Conservation (phyloP, 148 eudicot genomes). For the Bassia scoparia region DNA sequence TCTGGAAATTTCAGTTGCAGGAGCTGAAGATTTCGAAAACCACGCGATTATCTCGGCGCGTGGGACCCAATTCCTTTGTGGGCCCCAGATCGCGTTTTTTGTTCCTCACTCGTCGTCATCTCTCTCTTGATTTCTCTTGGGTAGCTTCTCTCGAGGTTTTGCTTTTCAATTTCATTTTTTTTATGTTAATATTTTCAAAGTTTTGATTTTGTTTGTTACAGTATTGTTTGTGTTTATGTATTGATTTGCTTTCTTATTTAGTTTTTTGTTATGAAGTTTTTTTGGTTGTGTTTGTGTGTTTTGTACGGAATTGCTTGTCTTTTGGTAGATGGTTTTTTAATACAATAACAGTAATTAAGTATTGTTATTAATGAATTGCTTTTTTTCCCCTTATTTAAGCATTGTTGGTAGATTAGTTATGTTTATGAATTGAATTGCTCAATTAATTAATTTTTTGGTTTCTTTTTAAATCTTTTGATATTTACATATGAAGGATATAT, state of each 20-base stretch:
- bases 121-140: constrained; percentile 94
- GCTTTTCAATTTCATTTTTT: background rate
- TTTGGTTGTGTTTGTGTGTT: background rate
- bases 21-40: background rate
- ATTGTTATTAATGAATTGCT: too few species aligned
- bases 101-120: constrained; percentile 56
- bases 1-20: constrained; percentile 34
- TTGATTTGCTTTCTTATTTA: background rate
- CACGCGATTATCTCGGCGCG: constrained; percentile 35
- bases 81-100: constrained; percentile 70
- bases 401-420: background rate
- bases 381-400: too few species aligned
- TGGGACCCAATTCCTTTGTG: constrained; percentile 12
- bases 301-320: background rate
- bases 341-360: too few species aligned
- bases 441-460: too few species aligned
- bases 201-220: background rate
- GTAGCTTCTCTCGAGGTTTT: constrained; percentile 77
- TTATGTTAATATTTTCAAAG: background rate
- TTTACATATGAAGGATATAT: background rate
- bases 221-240: background rate
- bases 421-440: background rate
- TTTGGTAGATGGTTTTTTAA: too few species aligned
- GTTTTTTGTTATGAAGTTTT: background rate
- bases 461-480: too few species aligned